These are phyloP conservation scores for Trichoderma sp. DNA, from an alignment of 2,329 filamentous ascomycete species.

Conservation along the genomic window DNA sequence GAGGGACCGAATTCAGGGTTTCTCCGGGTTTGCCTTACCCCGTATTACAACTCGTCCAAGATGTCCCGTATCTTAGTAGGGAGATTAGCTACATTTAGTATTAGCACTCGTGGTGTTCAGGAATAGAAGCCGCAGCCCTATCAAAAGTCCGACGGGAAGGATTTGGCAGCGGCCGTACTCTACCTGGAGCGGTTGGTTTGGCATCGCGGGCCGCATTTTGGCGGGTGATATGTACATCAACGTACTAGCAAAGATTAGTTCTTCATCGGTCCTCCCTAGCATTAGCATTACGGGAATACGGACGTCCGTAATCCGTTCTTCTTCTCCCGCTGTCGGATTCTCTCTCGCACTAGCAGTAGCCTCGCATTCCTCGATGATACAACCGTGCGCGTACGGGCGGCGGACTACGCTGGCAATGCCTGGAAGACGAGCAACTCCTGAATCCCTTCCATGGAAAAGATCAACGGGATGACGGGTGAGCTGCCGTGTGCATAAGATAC, in stretches of 20 bases:
- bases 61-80: neutral
- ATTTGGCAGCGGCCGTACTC: neutral
- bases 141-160: neutral
- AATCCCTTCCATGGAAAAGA: neutral
- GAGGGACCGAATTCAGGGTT: neutral
- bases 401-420: neutral
- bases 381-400: neutral
- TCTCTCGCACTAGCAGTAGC: neutral
- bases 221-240: neutral
- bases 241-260: neutral
- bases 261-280: neutral
- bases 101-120: neutral
- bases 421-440: neutral
- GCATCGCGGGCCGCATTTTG: slow-evolving; percentile 3
- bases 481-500: neutral
- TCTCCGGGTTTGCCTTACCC: neutral
- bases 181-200: neutral
- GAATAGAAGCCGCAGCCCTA: neutral
- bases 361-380: neutral
- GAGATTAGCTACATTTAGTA: neutral
- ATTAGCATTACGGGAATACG: neutral
- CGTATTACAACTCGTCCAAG: neutral
- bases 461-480: neutral
- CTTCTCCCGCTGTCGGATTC: neutral
- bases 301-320: neutral